Evolutionary conservation across 306 rosid species (phyloP).

Genomic region (Ormosia semicastrata): DNA sequence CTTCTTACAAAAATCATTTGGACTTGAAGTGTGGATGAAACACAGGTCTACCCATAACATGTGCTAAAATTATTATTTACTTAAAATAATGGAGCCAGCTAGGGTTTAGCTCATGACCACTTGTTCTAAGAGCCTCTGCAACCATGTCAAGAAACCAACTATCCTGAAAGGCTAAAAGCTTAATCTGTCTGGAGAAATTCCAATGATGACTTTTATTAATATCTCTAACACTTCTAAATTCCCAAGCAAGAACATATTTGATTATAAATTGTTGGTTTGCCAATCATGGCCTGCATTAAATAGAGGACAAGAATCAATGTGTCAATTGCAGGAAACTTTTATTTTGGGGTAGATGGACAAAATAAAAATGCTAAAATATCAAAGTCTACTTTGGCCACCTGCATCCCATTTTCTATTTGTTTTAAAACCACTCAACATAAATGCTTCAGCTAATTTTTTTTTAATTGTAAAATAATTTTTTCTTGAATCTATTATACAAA

Average conservation of each 20-base stretch:
- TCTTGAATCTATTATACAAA: too few relatives aligned
- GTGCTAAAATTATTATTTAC: neutral
- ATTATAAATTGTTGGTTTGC: neutral
- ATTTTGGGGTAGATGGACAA: neutral
- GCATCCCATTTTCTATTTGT: neutral
- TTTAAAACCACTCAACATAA: neutral
- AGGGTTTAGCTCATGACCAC: neutral
- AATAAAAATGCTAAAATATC: neutral
- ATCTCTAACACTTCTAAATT: neutral
- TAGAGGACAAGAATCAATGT: neutral
- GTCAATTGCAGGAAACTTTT: neutral
- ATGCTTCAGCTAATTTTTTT: neutral
- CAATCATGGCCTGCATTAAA: neutral
- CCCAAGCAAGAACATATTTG: neutral
- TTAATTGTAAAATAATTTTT: too few relatives aligned
- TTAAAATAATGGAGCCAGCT: neutral
- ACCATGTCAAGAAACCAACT: neutral
- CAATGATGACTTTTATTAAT: neutral
- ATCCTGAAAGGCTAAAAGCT: neutral
- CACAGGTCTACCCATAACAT: neutral
- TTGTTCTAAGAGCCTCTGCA: neutral
- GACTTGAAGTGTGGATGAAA: neutral
- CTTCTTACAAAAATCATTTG: neutral
- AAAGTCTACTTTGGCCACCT: neutral
- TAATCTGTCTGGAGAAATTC: neutral